Conservation (phyloP, 2,329 filamentous ascomycete species). For the Cyclaneusma minus region DNA sequence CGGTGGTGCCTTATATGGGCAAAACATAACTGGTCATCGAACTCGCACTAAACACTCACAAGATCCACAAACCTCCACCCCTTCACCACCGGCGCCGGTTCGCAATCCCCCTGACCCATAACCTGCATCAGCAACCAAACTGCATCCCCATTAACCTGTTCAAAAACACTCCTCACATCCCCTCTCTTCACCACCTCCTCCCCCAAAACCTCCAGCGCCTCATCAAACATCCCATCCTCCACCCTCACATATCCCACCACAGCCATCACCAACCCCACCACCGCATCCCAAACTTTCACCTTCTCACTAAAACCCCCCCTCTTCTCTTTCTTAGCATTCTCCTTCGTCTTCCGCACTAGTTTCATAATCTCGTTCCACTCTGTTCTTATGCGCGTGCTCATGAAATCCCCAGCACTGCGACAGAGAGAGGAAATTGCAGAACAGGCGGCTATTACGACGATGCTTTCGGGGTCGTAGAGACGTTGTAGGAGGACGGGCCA, state of each 20-base stretch:
- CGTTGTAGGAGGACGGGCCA: conserved; percentile 72
- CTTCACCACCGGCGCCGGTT: conserved; percentile 25
- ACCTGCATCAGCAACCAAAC: conserved; percentile 55
- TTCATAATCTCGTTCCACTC: conserved; percentile 48
- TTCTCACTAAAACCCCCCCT: conserved; percentile 45
- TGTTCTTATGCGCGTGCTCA: conserved; percentile 57
- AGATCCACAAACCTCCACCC: conserved; percentile 21
- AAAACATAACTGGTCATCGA: no score
- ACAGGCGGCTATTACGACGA: conserved; percentile 55
- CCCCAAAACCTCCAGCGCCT: conserved; percentile 47
- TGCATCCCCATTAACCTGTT: conserved; percentile 54
- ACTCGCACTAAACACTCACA: no score
- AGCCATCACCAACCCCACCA: conserved; percentile 39
- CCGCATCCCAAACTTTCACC: conserved; percentile 47
- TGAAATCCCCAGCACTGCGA: conserved; percentile 61
- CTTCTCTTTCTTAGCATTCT: conserved; percentile 23
- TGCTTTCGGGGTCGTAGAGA: conserved; percentile 50
- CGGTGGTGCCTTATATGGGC: no score
- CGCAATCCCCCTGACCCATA: conserved; percentile 23
- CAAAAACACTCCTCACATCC: conserved; percentile 40
- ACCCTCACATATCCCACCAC: conserved; percentile 48
- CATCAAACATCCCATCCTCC: conserved; percentile 56
- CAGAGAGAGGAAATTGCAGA: conserved; percentile 56
- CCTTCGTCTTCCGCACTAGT: conserved; percentile 27
- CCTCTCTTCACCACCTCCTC: conserved; percentile 28